These are phyloP conservation scores for Ambrosiella beaveri DNA, from an alignment of 2,329 filamentous ascomycete species.

Conservation along the genomic window DNA sequence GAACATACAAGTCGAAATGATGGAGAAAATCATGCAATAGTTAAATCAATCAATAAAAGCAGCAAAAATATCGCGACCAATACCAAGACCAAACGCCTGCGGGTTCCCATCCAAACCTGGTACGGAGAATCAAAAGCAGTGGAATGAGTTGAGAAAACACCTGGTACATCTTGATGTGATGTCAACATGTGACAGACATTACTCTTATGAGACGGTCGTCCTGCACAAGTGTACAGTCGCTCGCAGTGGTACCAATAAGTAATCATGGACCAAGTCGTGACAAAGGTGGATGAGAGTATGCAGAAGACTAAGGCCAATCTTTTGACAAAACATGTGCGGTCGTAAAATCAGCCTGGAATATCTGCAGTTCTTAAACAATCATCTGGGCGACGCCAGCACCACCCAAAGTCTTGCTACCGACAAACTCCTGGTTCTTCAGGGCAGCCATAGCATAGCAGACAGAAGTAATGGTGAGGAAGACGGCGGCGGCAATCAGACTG, in stretches of 20 bases:
- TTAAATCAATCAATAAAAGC: neutral
- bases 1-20: neutral
- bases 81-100: neutral
- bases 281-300: too few relatives aligned
- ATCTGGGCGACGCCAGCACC: constrained; percentile 90
- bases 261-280: too few relatives aligned
- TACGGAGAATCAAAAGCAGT: neutral
- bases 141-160: neutral
- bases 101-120: neutral
- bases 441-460: constrained; percentile 67
- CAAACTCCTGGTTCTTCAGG: constrained; percentile 68
- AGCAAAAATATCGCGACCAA: neutral
- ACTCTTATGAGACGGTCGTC: too few relatives aligned
- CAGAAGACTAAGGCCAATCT: too few relatives aligned
- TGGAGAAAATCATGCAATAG: neutral
- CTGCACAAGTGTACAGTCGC: too few relatives aligned
- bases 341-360: neutral
- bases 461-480: constrained; percentile 61
- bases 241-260: too few relatives aligned
- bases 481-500: constrained; percentile 69
- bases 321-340: neutral
- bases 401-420: constrained; percentile 88
- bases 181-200: too few relatives aligned
- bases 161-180: neutral
- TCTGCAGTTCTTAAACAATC: constrained; percentile 52